phyloP scores from a whole-genome alignment of 202 grass and related monocot species.

The Digitaria exilis region DNA sequence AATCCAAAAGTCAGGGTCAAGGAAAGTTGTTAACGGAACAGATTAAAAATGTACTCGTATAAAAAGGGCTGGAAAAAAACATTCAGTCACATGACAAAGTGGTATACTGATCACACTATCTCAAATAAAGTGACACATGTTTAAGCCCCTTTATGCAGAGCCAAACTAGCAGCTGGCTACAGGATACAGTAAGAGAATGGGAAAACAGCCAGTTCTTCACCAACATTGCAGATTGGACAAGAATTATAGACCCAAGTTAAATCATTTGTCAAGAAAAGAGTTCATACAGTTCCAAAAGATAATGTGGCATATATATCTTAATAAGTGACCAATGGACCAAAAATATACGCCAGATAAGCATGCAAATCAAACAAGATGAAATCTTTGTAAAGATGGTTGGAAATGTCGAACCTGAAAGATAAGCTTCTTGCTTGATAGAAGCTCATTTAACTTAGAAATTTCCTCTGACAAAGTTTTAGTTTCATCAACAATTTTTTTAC shows the following conservation, averaged over 20 bases:
- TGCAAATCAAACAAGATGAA: background rate
- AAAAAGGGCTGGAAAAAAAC: slow-evolving; percentile 11
- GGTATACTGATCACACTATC: background rate
- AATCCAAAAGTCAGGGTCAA: background rate
- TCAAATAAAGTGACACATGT: background rate
- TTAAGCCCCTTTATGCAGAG: slow-evolving; percentile 11
- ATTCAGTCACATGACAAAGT: background rate
- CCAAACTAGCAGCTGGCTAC: background rate
- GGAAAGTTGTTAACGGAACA: background rate
- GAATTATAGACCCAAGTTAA: background rate
- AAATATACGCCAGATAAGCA: slow-evolving; percentile 19
- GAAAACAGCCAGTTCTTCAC: slow-evolving; percentile 28
- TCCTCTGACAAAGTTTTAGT: slow-evolving; percentile 63
- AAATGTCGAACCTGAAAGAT: slow-evolving; percentile 77
- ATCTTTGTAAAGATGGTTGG: slow-evolving; percentile 3
- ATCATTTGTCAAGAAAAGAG: slow-evolving; percentile 21
- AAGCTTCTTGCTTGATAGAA: slow-evolving; percentile 90
- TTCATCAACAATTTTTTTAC: slow-evolving; percentile 95
- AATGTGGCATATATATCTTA: background rate
- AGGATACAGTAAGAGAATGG: background rate
- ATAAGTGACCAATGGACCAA: slow-evolving; percentile 14
- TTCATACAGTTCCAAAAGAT: slow-evolving; percentile 36
- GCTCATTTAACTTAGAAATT: slow-evolving; percentile 89
- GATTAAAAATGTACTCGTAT: background rate
- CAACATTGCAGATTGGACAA: slow-evolving; percentile 6